Evolutionary conservation across 495 filamentous ascomycete genomes (phyloP).

Genomic region (Penicillium malachiteum): DNA sequence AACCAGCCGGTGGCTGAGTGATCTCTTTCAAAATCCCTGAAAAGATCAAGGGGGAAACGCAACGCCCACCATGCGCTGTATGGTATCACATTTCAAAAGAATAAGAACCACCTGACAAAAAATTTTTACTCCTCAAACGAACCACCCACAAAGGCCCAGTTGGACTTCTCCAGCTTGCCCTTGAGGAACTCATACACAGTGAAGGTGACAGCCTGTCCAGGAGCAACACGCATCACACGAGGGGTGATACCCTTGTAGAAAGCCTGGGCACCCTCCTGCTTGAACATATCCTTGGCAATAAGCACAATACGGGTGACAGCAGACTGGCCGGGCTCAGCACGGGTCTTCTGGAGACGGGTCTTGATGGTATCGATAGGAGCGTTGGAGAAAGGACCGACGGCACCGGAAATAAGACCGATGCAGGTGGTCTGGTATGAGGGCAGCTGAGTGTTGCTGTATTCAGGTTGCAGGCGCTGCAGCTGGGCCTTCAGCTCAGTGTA

Average conservation of each 20-base stretch:
- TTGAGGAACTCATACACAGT: slow-evolving; percentile 95
- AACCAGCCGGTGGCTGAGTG: slow-evolving; percentile 16
- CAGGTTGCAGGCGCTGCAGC: slow-evolving; percentile 67
- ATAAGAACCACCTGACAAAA: slow-evolving; percentile 3
- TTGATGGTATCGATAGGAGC: slow-evolving; percentile 99
- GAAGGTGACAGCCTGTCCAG: slow-evolving; percentile 97
- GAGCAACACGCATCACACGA: slow-evolving; percentile 94
- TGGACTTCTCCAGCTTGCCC: slow-evolving; percentile 73
- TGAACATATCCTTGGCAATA: slow-evolving; percentile 92
- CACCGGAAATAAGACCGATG: slow-evolving; percentile 88
- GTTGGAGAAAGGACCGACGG: slow-evolving; percentile 93
- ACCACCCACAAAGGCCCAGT: slow-evolving; percentile 60
- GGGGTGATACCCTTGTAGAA: slow-evolving; percentile 99
- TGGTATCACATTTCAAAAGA: slow-evolving; percentile 29
- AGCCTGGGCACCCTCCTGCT: slow-evolving; percentile 86
- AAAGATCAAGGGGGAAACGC: slow-evolving; percentile 14
- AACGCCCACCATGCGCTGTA: slow-evolving; percentile 29
- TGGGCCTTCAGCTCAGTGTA: slow-evolving; percentile 88
- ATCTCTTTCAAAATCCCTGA: slow-evolving; percentile 1
- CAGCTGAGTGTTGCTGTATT: slow-evolving; percentile 57
- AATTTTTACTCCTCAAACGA: slow-evolving; percentile 69
- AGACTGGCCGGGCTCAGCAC: slow-evolving; percentile 74
- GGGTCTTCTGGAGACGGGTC: slow-evolving; percentile 89
- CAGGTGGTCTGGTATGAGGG: slow-evolving; percentile 87
- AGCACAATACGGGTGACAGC: slow-evolving; percentile 71